These are phyloP conservation scores for Pelargonium citronellum DNA, from an alignment of 441 rosid species.

Conservation along the genomic window DNA sequence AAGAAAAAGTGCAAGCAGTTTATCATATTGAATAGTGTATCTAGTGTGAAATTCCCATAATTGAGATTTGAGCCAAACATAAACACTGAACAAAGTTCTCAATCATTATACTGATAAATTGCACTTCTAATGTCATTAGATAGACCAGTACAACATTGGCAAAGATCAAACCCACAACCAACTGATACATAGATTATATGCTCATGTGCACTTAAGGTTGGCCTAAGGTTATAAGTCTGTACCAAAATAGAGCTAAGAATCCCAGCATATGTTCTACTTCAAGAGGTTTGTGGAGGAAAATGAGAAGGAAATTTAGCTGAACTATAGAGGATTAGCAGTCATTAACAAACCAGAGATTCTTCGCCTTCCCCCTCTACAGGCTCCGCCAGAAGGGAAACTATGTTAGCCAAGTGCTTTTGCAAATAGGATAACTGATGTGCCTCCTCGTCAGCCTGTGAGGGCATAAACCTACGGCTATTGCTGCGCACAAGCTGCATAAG, in stretches of 20 bases:
- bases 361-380: conserved; percentile 81
- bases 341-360: conserved; percentile 71
- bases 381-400: conserved; percentile 77
- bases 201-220: not conserved
- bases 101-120: not conserved
- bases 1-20: not conserved
- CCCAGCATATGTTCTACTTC: not conserved
- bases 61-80: no score
- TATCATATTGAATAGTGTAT: not conserved
- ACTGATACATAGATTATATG: not conserved
- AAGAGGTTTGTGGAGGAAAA: not conserved
- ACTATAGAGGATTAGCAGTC: conserved; percentile 18
- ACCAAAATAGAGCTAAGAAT: not conserved
- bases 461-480: conserved; percentile 90
- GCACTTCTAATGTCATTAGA: no score
- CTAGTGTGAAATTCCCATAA: not conserved
- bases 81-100: not conserved
- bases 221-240: not conserved
- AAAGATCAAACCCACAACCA: not conserved
- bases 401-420: conserved; percentile 85
- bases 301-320: conserved; percentile 8
- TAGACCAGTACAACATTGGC: no score
- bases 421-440: conserved; percentile 92
- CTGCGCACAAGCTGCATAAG: conserved; percentile 86
- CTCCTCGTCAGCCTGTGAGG: conserved; percentile 97